phyloP scores from a whole-genome alignment of 176 grass and related monocot genomes.

The Poa pratensis region DNA sequence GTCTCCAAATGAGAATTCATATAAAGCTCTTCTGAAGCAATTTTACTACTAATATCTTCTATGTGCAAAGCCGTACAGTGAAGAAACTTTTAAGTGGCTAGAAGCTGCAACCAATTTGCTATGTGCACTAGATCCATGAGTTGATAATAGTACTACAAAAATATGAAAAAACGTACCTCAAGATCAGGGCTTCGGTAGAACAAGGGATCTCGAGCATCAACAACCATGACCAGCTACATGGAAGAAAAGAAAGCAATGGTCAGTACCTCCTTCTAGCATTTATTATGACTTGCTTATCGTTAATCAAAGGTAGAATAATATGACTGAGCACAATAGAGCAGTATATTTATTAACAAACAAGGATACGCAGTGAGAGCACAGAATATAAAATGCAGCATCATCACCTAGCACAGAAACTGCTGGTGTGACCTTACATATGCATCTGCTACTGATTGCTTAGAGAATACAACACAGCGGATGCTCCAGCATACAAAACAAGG shows the following conservation, averaged over 20 bases:
- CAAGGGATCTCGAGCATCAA: slow-evolving; percentile 91
- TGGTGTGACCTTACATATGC: neutral
- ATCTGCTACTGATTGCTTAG: neutral
- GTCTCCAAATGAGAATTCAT: neutral
- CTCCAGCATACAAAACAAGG: neutral
- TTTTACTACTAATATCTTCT: neutral
- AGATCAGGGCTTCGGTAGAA: slow-evolving; percentile 92
- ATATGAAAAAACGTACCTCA: slow-evolving; percentile 60
- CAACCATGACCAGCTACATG: slow-evolving; percentile 86
- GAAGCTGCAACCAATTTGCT: neutral
- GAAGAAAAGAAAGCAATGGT: slow-evolving; percentile 34
- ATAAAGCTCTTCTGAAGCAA: neutral
- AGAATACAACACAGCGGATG: neutral
- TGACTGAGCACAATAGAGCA: slow-evolving; percentile 13
- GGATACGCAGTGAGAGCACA: neutral
- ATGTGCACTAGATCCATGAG: neutral
- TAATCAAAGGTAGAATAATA: neutral
- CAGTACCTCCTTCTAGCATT: slow-evolving; percentile 5
- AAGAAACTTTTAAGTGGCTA: neutral
- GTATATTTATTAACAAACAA: neutral
- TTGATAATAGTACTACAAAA: neutral
- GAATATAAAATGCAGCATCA: neutral
- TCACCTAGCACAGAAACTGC: neutral
- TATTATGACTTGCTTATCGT: neutral
- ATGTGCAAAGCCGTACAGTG: neutral